A percentile compares a stretch with the other conserved stretches of the same genome.
phyloP scores from a whole-genome alignment of 2,329 filamentous ascomycete genomes.

The Cladosporium sp. region DNA sequence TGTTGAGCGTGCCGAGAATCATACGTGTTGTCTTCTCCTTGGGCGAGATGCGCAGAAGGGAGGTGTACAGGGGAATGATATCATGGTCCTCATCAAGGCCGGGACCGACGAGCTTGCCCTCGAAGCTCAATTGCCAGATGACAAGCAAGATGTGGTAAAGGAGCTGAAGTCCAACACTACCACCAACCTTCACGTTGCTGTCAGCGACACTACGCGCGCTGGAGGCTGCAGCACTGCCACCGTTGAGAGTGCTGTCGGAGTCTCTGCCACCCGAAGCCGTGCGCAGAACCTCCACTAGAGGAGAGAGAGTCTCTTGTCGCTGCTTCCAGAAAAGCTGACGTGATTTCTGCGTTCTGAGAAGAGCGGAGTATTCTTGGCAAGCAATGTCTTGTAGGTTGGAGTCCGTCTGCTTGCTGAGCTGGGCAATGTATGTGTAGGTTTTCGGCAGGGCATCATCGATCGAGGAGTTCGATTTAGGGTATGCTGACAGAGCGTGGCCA shows the following conservation, averaged over 20 bases:
- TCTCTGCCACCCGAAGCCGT: constrained; percentile 73
- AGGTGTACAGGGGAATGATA: constrained; percentile 86
- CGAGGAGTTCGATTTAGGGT: constrained; percentile 59
- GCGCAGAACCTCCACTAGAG: constrained; percentile 76
- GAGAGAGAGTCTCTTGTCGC: constrained; percentile 77
- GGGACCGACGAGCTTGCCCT: constrained; percentile 67
- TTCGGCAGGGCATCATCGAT: constrained; percentile 76
- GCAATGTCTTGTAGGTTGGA: constrained; percentile 93
- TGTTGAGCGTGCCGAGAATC: constrained; percentile 83
- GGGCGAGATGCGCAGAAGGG: constrained; percentile 84
- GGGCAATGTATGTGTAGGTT: constrained; percentile 82
- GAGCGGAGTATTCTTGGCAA: constrained; percentile 83
- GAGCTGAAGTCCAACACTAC: constrained; percentile 86
- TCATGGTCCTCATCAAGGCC: constrained; percentile 92
- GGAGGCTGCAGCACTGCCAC: constrained; percentile 40
- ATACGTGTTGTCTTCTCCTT: constrained; percentile 98
- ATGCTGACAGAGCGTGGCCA: constrained; percentile 60
- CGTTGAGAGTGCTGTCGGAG: constrained; percentile 60
- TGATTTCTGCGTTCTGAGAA: constrained; percentile 73
- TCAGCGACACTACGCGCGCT: constrained; percentile 57
- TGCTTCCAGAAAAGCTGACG: constrained; percentile 89
- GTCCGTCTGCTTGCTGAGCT: constrained; percentile 80
- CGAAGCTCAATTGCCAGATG: constrained; percentile 95
- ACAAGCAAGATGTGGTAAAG: constrained; percentile 92
- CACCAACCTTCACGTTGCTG: constrained; percentile 64